Base-by-base conservation (phyloP, 495 filamentous ascomycete genomes). In the Neurospora discreta region DNA sequence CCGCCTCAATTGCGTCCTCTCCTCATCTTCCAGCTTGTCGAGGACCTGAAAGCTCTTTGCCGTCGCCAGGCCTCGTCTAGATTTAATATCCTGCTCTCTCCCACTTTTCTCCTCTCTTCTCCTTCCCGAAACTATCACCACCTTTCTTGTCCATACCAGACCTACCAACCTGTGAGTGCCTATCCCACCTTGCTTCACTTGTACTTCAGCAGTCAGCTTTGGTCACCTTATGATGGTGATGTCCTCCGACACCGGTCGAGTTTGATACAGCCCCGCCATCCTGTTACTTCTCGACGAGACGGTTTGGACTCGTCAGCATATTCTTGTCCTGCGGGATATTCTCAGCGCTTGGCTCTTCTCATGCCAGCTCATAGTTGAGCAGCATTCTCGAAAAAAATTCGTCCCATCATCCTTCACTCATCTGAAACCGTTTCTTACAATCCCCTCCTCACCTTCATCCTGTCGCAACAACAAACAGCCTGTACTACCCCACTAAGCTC, bases 1-100 rank as follows among this genome's bases (percentile, higher is more conserved):
- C 78, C 75, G 77, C 78, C 77, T 42, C 73, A 70, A 68, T 71
- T 65, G 70, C 78, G 77, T 78, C 78, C 77, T 73, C 67, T 70
- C 38, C 38, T 38, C 42, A n/a, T 58, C 71, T 71, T 44, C 75
- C 69, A 74, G 41, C 70, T 73, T 41, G 69, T 33, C 68, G 40
- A 39, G 65, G 39, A 60, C 68, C 44, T 33, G 71, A 76, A 74
- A 79, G 75, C 72, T 79, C 75, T 75, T 75, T 71, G 40, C 23
- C 43, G 67, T 71, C 67, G 72, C 67, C 68, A 41, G 52, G 52
- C 23, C 52, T 65, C 26, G 52, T 65, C 52, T 26, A 65, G 52
- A 65, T 65, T 65, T 65, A 46, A 52, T 60, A 38, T 38, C 69
- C 69, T 70, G 41, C 15, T 39, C 69, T 42, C 33, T 42, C 33